Conservation (phyloP, 495 filamentous ascomycete species). For the Talaromyces proteolyticus region DNA sequence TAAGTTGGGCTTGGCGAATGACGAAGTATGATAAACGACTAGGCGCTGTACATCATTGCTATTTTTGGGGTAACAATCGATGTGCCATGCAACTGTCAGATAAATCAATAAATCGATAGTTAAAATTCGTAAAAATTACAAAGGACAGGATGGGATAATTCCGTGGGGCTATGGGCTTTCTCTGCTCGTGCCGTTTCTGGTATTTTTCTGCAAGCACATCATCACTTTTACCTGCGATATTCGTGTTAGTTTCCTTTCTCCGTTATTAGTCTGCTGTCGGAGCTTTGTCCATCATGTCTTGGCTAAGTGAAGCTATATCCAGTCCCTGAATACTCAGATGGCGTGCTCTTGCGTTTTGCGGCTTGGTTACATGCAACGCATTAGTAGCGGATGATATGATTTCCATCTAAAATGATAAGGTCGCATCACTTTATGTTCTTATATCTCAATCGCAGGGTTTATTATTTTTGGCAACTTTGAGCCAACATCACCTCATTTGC, state of each 20-base stretch:
- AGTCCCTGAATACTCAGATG: not conserved
- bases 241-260: no score
- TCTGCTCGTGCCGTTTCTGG: not conserved
- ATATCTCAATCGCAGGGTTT: no score
- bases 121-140: not conserved
- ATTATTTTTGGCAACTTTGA: no score
- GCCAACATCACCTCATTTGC: not conserved
- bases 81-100: not conserved
- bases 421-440: not conserved
- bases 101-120: not conserved
- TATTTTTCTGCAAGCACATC: not conserved
- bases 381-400: not conserved
- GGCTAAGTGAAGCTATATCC: not conserved
- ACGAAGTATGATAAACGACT: not conserved
- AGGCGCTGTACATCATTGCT: not conserved
- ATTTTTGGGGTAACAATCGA: not conserved
- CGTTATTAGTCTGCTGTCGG: not conserved
- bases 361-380: not conserved
- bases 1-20: not conserved
- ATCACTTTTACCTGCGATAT: no score
- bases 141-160: no score
- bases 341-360: not conserved
- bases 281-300: not conserved
- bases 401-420: not conserved
- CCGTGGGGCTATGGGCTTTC: not conserved